Base-by-base conservation (phyloP, 2,329 filamentous ascomycete species). In the Claviceps sp. region DNA sequence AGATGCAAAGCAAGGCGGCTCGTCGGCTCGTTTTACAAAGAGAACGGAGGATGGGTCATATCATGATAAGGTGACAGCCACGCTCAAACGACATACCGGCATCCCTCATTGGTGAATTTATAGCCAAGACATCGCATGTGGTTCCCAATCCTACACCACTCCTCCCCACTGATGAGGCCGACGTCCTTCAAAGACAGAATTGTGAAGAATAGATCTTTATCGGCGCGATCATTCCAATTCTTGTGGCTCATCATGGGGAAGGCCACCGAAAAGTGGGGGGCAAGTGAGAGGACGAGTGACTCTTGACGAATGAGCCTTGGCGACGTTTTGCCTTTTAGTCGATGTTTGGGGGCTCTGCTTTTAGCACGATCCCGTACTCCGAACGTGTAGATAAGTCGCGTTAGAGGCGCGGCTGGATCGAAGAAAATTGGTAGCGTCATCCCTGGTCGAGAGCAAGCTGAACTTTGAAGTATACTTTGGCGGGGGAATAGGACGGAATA, bases 51-150 rank as follows among this genome's bases (percentile, higher is more conserved):
- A 48, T 13, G 3, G 38, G 38, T 30, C 22, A 24, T 16, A 18
- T 11, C 47, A 43, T 43, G 34, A 45, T n/a, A 47, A n/a, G 30
- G 34, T 22, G 47, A 49, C 13, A 38, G 38, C 24, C 11, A 43
- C 18, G 40, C 16, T 43, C 30, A 42, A 49, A 20, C 18, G 41
- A 75, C 77, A 68, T 68, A 81, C 78, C 78, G 76, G 58, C 78
- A 81, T 58, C 78, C 78, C 62, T 82, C 78, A 68, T 82, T 81
- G 18, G 78, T 81, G 63, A 82, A 81, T 64, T 77, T 76, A 59
- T 82, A 81, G 52, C 78, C 78, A 53, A 80, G 60, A 38, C 67
- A 65, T 55, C 78, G 72, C 78, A 82, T 81, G 55, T 78, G 71
- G 63, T 77, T 78, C 56, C 78, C 78, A 59, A 82, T 81, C 41